A percentile compares a stretch with the other conserved stretches of the same genome.
Evolutionary conservation across 805 yeast species (phyloP).

Genomic region (Pichia thaimueangensis): DNA sequence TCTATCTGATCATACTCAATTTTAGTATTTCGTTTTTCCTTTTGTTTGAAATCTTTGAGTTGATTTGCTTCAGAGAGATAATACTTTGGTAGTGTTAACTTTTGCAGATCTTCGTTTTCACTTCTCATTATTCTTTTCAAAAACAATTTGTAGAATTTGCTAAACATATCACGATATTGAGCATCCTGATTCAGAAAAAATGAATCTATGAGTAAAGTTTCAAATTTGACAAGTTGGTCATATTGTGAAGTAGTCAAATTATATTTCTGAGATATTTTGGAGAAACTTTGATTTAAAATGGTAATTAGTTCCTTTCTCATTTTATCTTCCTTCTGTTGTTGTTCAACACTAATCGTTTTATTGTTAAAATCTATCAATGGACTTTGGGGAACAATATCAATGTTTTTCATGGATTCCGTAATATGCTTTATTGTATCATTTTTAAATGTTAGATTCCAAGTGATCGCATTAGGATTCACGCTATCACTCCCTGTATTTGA

Average conservation of each 20-base stretch:
- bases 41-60: constrained; percentile 8
- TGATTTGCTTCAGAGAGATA: constrained; percentile 21
- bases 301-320: constrained; percentile 28
- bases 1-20: constrained; percentile 31
- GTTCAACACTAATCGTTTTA: constrained; percentile 3
- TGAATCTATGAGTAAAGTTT: constrained; percentile 30
- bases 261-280: constrained; percentile 40
- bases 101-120: constrained; percentile 15
- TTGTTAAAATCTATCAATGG: constrained; percentile 11
- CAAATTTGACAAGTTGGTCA: constrained; percentile 36
- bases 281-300: constrained; percentile 37
- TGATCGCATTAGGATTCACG: not conserved
- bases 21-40: constrained; percentile 3
- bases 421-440: constrained; percentile 1
- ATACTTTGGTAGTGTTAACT: constrained; percentile 19
- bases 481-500: not conserved
- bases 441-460: constrained; percentile 8
- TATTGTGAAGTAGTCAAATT: constrained; percentile 50
- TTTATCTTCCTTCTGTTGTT: constrained; percentile 12
- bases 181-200: constrained; percentile 22
- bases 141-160: constrained; percentile 26
- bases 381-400: constrained; percentile 18
- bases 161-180: constrained; percentile 26
- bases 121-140: constrained; percentile 29
- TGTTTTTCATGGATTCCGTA: constrained; percentile 4